Evolutionary conservation across 768 basidiomycete species (phyloP).

Genomic region (Cantharellus anzutake): DNA sequence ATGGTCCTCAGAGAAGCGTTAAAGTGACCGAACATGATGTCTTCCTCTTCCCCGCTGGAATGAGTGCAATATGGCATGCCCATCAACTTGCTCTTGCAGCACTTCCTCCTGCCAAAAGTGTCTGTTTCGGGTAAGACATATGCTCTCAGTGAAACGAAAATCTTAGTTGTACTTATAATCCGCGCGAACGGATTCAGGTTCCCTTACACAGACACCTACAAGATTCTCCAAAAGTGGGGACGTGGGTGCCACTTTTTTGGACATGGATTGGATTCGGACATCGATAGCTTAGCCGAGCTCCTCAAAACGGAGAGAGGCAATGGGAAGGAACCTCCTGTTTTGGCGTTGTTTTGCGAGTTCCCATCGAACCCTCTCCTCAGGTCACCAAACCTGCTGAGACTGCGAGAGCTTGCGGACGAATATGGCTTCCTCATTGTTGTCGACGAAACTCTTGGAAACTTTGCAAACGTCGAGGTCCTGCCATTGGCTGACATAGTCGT

Average conservation of each 20-base stretch:
- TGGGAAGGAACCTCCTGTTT: constrained; percentile 29
- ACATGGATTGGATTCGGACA: constrained; percentile 52
- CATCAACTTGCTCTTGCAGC: constrained; percentile 42
- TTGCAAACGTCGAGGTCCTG: constrained; percentile 79
- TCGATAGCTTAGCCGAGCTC: constrained; percentile 45
- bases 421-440: constrained; percentile 76
- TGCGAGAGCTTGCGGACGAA: constrained; percentile 68
- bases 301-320: constrained; percentile 20
- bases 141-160: constrained; percentile 21
- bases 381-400: constrained; percentile 54
- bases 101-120: constrained; percentile 50
- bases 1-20: constrained; percentile 30
- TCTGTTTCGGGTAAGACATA: constrained; percentile 91
- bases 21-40: constrained; percentile 73
- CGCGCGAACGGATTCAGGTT: constrained; percentile 35
- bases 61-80: constrained; percentile 88
- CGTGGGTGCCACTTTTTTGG: constrained; percentile 85
- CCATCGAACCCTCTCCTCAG: constrained; percentile 89
- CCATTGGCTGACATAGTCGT: constrained; percentile 78
- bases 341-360: constrained; percentile 82
- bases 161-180: neutral
- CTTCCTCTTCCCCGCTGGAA: constrained; percentile 70
- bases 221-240: constrained; percentile 90
- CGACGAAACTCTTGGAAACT: constrained; percentile 91
- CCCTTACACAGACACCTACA: constrained; percentile 88